Base-by-base conservation (phyloP, 1,284 basidiomycete species). In the Stereum hirsutum region DNA sequence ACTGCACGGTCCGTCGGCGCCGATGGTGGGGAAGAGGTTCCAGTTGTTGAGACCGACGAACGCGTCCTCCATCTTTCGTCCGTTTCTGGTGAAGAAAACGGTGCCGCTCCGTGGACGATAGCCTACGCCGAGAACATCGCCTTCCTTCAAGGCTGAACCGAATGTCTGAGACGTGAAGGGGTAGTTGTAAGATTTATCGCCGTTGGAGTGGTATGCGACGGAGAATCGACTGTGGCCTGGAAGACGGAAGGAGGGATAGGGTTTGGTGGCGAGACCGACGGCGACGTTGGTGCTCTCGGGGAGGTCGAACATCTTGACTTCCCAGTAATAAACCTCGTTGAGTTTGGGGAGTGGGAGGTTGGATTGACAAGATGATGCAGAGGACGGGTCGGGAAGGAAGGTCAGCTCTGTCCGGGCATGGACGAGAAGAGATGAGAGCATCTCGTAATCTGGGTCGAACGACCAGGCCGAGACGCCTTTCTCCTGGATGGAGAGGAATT, bases 281-380 rank as follows among this genome's bases (percentile, higher is more conserved):
- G 89, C 81, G 21, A 95, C 82, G 38, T 77, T 89, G 7, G 91
- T 96, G 1, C 74, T 69, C 47, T 77, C 70, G 5, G 91, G 89
- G 47, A 95, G 84, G 63, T 97, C 93, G 59, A 92, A 97, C 83
- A 96, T 88, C 68, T 97, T 97, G 49, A 92, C 87, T 60, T 97
- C 93, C 87, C 89, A 97, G 60, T 97, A 97, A 62, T 97, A 97
- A 11, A 95, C 91, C 61, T 97, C 93, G 64, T 97, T 97, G 42
- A 96, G 71, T 59, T 95, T 95, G 11, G 93, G 93, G 4, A 97
- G 67, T 0, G 93, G 93, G 6, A 97, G 72, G 60, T 97, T 97
- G 41, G 90, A 93, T 66, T 96, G 90, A 5, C 97, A 93, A 45
- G 79, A 89, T 19, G 92, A 92, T 2, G 89, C 88, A 15, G 89